Evolutionary conservation across 176 grass and related monocot species (phyloP), one percentile per base, ranked within the genome.

Genomic region (Aegilops speltoides): DNA sequence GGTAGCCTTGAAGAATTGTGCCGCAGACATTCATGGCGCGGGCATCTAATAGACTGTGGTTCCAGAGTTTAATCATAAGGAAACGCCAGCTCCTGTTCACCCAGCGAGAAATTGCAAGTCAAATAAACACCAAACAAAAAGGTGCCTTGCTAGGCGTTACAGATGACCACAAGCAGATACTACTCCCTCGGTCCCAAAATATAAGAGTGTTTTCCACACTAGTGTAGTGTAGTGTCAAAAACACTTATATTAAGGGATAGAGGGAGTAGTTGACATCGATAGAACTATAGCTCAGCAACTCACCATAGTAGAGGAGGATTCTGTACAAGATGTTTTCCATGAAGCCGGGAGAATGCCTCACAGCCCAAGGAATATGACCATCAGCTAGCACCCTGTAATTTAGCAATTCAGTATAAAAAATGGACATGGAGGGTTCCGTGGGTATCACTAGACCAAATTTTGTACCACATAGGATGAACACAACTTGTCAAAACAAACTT

Each of bases 51-150:
- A 99, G 87, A 77, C 85, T 94, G 76, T 99, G 97, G 78, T 99
- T 99, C 92, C 97, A 99, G 28, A 99, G 90, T 90, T 97, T 99
- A 74, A 97, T 91, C 94, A 99, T 99, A 76, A 99, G 89, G 63
- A 94, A 85, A 61, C 87, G 93, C 94, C 97, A 99, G 26, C 89
- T 84, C 97, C 97, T 99, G 86, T 75, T 79, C 50, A 83, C 62
- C 2, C 56, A 82, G 22, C 4, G 9, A 85, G 23, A 24, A 80
- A 48, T 78, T 77, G 10, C 20, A 70, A 68, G 62, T 64, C 29
- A 76, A 46, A 88, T 80, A 76, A 74, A 60, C 25, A 33, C 1
- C 41, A 68, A 22, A 77, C 6, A 78, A 60, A 59, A 72, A 85
- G 64, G 64, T 52, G 28, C 19, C 6, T 36, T 22, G 25, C 45